phyloP scores from a whole-genome alignment of 805 yeast genomes.

The Wickerhamiella brachini region DNA sequence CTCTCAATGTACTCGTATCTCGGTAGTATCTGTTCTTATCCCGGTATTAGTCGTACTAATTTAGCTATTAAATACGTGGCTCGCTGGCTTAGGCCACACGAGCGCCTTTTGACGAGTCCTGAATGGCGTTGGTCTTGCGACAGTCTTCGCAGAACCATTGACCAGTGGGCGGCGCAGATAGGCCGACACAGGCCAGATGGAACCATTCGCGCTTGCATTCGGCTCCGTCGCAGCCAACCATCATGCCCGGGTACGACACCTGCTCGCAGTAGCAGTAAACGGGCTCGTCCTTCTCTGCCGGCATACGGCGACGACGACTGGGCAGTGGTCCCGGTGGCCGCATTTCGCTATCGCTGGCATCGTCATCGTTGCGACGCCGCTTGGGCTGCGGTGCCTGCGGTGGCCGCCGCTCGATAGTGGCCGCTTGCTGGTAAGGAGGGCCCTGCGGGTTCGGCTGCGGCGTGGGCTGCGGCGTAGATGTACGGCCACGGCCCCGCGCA shows the following conservation, averaged over 20 bases:
- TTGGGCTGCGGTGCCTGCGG: background rate
- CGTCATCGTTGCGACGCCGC: conserved; percentile 3
- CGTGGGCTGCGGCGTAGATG: conserved; percentile 2
- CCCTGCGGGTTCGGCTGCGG: background rate
- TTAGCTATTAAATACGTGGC: background rate
- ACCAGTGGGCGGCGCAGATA: conserved; percentile 74
- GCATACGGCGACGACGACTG: conserved; percentile 5
- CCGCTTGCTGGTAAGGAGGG: background rate
- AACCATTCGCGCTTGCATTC: conserved; percentile 91
- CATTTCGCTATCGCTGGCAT: conserved; percentile 16
- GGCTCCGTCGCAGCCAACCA: conserved; percentile 98
- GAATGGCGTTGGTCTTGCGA: conserved; percentile 9
- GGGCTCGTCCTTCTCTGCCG: conserved; percentile 42
- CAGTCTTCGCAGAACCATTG: conserved; percentile 74
- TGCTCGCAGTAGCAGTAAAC: conserved; percentile 93
- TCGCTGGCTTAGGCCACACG: background rate
- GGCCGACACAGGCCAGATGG: conserved; percentile 84
- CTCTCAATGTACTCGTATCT: too few species aligned
- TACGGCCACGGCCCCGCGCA: conserved; percentile 8
- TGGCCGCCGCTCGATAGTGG: background rate
- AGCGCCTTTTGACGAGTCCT: conserved; percentile 6
- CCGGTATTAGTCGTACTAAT: too few species aligned
- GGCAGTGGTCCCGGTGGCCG: conserved; percentile 2
- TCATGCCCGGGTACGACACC: conserved; percentile 97
- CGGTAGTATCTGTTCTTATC: too few species aligned